Evolutionary conservation across 148 eudicot genomes (phyloP), one percentile per base, ranked within the genome.

Genomic region (Chenopodium quinoa): DNA sequence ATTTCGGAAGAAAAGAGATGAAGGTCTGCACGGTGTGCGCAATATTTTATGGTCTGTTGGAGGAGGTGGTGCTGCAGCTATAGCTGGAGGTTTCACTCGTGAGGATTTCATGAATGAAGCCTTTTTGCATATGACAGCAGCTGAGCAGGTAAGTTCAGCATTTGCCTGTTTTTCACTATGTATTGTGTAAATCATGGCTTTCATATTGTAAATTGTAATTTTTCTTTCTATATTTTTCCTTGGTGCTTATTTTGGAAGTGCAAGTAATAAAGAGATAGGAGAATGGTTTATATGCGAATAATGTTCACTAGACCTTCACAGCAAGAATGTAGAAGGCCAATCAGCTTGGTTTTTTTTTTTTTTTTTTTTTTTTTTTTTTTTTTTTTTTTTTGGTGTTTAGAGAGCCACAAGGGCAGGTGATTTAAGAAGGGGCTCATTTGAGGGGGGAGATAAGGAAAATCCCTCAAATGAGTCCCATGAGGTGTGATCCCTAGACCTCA

Each of bases 41-140:
- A 92, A 92, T 75, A 92, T 96, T 68, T 83, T 96, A 69, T 96
- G 98, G 97, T 89, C 99, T 88, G 99, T 96, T 71, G 99, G 99
- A 83, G 99, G 97, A 69, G 99, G 99, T 54, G 99, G 99, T 82
- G 99, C 98, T 58, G 90, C 92, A 77, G 95, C 98, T 79, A 81
- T 96, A 73, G 93, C 91, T 50, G 98, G 99, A 31, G 99, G 95
- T 60, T 94, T 87, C 82, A 92, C 97, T 14, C 98, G 99, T 65
- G 99, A 96, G 81, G 89, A 89, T 84, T 94, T 92, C 86, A 94
- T 96, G 99, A 96, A 92, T 62, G 98, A 93, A 85, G 95, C 95
- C 68, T 92, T 96, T 82, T 79, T 88, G 84, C 88, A 75, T 19
- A 96, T 96, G 99, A 94, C 99, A 65, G 98, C 98, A 71, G 86